Conservation (phyloP, 1,284 basidiomycete genomes). For the Hypsizygus ulmarius region DNA sequence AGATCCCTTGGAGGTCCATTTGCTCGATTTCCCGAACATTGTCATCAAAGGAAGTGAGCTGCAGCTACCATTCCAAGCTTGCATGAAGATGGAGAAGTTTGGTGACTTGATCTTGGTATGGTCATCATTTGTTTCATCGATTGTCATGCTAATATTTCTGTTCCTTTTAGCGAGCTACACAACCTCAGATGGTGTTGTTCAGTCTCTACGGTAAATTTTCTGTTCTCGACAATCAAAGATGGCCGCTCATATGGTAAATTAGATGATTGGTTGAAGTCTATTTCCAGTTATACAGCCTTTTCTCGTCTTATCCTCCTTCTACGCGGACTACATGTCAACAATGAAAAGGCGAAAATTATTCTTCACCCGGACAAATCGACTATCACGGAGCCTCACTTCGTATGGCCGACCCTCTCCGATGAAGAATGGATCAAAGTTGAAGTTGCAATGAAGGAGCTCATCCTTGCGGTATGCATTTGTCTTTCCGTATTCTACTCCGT, state of each 20-base stretch:
- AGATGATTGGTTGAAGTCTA: constrained; percentile 99
- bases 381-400: constrained; percentile 96
- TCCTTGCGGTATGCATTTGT: constrained; percentile 61
- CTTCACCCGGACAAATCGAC: constrained; percentile 92
- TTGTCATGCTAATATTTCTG: not conserved
- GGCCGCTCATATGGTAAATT: not conserved
- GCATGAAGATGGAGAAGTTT: constrained; percentile 99
- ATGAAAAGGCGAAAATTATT: constrained; percentile 98
- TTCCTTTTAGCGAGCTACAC: constrained; percentile 74
- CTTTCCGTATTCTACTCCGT: not conserved
- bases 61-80: constrained; percentile 98
- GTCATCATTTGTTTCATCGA: constrained; percentile 3
- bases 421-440: constrained; percentile 99
- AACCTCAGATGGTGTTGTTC: constrained; percentile 99
- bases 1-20: constrained; percentile 97
- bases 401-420: constrained; percentile 94
- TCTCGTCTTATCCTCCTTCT: constrained; percentile 94
- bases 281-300: constrained; percentile 99
- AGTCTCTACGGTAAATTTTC: constrained; percentile 79
- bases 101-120: constrained; percentile 91
- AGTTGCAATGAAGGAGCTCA: constrained; percentile 93
- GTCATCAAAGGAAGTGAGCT: constrained; percentile 99
- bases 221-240: constrained; percentile 8
- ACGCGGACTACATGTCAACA: constrained; percentile 97
- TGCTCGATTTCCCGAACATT: constrained; percentile 99